Evolutionary conservation across 176 grass and related monocot species (phyloP).

Genomic region (Phoenix dactylifera): DNA sequence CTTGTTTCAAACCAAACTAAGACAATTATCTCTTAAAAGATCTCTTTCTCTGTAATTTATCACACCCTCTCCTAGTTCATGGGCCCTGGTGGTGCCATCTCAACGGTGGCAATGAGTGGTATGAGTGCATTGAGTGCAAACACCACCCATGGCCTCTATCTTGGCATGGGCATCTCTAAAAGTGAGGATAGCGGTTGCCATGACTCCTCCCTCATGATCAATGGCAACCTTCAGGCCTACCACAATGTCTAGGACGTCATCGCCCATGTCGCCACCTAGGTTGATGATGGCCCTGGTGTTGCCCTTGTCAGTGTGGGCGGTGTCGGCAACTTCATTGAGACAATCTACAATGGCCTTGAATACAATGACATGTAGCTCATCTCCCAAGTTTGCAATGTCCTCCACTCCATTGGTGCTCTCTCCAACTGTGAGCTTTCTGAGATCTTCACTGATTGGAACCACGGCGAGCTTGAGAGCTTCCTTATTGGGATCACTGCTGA

Average conservation of each 20-base stretch:
- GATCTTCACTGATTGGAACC: constrained; percentile 74
- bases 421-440: constrained; percentile 50
- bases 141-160: constrained; percentile 51
- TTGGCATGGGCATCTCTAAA: constrained; percentile 86
- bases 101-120: constrained; percentile 92
- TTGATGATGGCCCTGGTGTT: constrained; percentile 78
- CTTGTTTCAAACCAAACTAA: no score
- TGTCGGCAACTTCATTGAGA: constrained; percentile 82
- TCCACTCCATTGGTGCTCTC: constrained; percentile 46
- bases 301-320: constrained; percentile 69
- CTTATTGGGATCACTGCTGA: constrained; percentile 72
- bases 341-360: constrained; percentile 91
- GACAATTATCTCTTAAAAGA: no score
- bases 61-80: constrained; percentile 47
- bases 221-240: constrained; percentile 59
- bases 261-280: constrained; percentile 52
- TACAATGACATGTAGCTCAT: constrained; percentile 97
- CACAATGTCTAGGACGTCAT: constrained; percentile 60
- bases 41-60: no score
- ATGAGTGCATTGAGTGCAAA: constrained; percentile 84
- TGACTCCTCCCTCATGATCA: constrained; percentile 83
- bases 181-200: constrained; percentile 76
- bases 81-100: constrained; percentile 70
- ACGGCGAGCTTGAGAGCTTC: constrained; percentile 83
- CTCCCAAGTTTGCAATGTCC: constrained; percentile 67